These are phyloP conservation scores for Pythium guiyangense DNA, from an alignment of 352 stramenopile species.

Conservation along the genomic window DNA sequence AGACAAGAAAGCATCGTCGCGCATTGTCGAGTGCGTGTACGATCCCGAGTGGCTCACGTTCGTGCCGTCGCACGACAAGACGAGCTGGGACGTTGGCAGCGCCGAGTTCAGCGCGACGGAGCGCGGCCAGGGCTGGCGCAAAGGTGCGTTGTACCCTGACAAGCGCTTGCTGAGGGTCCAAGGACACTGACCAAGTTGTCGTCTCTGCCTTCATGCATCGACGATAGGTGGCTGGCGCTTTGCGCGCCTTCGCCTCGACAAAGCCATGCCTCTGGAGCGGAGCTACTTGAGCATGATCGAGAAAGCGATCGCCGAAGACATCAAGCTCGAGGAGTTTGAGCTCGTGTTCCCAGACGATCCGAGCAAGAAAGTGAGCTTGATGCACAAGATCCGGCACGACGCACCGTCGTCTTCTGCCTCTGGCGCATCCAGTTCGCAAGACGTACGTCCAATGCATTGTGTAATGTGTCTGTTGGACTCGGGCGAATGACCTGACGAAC, in stretches of 20 bases:
- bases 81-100: slow-evolving; percentile 60
- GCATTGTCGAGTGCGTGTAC: slow-evolving; percentile 82
- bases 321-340: slow-evolving; percentile 81
- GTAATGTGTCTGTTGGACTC: background rate
- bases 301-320: slow-evolving; percentile 69
- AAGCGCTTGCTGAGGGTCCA: too few species aligned
- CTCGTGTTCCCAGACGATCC: slow-evolving; percentile 67
- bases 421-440: background rate
- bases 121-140: slow-evolving; percentile 67
- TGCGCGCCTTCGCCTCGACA: slow-evolving; percentile 58
- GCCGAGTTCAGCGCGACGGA: slow-evolving; percentile 64
- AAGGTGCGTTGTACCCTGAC: slow-evolving; percentile 31
- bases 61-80: slow-evolving; percentile 83
- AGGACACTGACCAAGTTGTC: too few species aligned
- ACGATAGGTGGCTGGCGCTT: slow-evolving; percentile 68
- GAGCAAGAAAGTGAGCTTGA: slow-evolving; percentile 42
- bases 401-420: background rate
- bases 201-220: too few species aligned
- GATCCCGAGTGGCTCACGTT: slow-evolving; percentile 80
- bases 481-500: too few species aligned
- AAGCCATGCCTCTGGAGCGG: slow-evolving; percentile 61
- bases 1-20: slow-evolving; percentile 80
- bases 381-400: slow-evolving; percentile 34
- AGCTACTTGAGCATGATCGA: slow-evolving; percentile 55
- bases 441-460: slow-evolving; percentile 2